Evolutionary conservation across 2,329 filamentous ascomycete genomes (phyloP).

Genomic region (Fusarium bactridioides): DNA sequence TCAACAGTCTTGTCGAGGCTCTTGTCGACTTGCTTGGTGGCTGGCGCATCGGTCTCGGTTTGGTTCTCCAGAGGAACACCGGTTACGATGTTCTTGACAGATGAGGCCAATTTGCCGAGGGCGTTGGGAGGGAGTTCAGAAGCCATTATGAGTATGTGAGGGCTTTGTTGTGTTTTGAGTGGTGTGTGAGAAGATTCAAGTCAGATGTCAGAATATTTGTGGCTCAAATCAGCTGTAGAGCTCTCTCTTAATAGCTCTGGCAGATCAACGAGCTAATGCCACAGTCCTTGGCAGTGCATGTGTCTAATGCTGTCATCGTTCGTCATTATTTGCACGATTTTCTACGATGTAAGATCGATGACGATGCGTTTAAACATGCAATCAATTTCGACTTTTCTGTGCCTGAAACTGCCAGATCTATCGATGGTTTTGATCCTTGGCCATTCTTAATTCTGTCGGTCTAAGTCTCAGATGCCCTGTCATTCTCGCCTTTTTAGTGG

Average conservation of each 20-base stretch:
- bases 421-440: background rate
- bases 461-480: background rate
- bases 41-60: background rate
- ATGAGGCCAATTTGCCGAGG: background rate
- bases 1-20: constrained; percentile 4
- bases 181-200: too few relatives aligned
- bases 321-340: background rate
- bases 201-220: background rate
- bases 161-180: background rate
- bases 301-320: background rate
- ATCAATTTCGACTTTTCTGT: background rate
- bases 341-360: background rate
- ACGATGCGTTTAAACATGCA: background rate
- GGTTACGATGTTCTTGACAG: background rate
- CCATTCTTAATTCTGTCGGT: background rate
- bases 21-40: background rate
- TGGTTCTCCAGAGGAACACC: background rate
- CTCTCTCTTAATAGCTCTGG: background rate
- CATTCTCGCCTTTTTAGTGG: background rate
- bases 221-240: background rate
- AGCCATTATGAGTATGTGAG: background rate
- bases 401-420: background rate
- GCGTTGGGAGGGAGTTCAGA: background rate
- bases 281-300: background rate
- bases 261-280: background rate